A percentile compares a stretch with the other conserved stretches of the same genome.
Conservation (phyloP, 305 asterid species). For the Ilex paraguariensis region DNA sequence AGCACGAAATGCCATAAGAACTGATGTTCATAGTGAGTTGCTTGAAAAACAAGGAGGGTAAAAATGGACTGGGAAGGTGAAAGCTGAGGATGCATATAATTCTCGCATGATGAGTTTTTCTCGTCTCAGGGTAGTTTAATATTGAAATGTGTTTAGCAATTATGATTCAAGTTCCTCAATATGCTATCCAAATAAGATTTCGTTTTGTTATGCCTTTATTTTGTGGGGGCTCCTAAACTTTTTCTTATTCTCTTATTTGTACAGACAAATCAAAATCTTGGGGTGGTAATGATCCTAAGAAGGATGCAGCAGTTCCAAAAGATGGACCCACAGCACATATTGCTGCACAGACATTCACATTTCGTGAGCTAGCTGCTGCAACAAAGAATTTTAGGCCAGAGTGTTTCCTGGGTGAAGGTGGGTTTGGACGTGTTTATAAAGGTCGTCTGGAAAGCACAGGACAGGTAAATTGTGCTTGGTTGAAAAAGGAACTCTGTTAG, state of each 20-base stretch:
- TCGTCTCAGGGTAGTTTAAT: too few species aligned
- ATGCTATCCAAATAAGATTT: too few species aligned
- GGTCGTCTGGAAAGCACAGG: constrained; percentile 77
- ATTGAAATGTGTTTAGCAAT: too few species aligned
- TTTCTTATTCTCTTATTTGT: constrained; percentile 2
- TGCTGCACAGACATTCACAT: constrained; percentile 93
- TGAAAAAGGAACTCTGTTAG: not conserved
- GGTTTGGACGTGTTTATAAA: constrained; percentile 85
- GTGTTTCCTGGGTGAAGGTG: constrained; percentile 88
- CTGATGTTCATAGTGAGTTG: too few species aligned
- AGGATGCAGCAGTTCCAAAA: constrained; percentile 50
- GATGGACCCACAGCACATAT: constrained; percentile 67
- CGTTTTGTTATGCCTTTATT: too few species aligned
- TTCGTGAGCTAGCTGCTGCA: constrained; percentile 95
- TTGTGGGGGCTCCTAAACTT: not conserved
- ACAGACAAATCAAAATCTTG: constrained; percentile 66
- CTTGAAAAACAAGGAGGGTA: too few species aligned
- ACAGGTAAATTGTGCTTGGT: constrained; percentile 42
- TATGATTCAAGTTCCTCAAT: too few species aligned
- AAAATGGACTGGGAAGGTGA: too few species aligned
- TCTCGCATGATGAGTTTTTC: too few species aligned
- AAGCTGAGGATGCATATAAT: too few species aligned
- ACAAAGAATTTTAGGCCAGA: constrained; percentile 85
- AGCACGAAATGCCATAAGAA: too few species aligned
- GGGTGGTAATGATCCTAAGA: constrained; percentile 58